Conservation (phyloP, 768 basidiomycete species). For the Rhodotorula paludigena region DNA sequence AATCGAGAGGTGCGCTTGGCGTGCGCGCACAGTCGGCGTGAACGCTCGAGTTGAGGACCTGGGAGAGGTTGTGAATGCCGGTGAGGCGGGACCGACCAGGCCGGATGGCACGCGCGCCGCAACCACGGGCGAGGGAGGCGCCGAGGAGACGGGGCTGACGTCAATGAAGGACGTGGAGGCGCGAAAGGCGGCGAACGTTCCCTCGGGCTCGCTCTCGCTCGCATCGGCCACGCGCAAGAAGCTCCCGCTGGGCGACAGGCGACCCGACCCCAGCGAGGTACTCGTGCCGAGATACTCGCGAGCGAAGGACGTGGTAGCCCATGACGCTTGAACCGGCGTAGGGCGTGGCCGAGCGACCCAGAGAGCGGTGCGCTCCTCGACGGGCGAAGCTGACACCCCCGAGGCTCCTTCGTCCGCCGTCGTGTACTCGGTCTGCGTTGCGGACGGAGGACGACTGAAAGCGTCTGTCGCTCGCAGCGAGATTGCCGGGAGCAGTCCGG, state of each 20-base stretch:
- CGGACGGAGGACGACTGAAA: too few relatives aligned
- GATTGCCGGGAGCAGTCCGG: too few relatives aligned
- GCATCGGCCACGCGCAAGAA: background rate
- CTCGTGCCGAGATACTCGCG: constrained; percentile 18
- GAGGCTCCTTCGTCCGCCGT: constrained; percentile 2
- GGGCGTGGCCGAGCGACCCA: background rate
- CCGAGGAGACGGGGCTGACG: background rate
- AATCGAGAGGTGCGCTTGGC: constrained; percentile 12
- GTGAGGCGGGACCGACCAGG: background rate
- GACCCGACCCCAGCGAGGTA: background rate
- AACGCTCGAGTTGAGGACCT: background rate
- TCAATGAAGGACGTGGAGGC: constrained; percentile 13
- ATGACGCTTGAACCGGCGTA: constrained; percentile 4
- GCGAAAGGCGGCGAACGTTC: too few relatives aligned
- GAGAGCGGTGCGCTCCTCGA: background rate
- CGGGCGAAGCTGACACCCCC: background rate
- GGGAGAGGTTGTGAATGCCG: background rate
- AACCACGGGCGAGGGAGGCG: background rate
- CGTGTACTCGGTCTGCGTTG: background rate
- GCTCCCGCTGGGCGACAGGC: background rate
- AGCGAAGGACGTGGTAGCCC: constrained; percentile 18
- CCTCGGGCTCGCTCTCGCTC: background rate
- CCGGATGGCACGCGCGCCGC: background rate
- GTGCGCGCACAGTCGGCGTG: background rate
- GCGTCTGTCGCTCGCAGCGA: too few relatives aligned